Conservation (phyloP, 1,139 yeast genomes). For the Candida dubliniensis region DNA sequence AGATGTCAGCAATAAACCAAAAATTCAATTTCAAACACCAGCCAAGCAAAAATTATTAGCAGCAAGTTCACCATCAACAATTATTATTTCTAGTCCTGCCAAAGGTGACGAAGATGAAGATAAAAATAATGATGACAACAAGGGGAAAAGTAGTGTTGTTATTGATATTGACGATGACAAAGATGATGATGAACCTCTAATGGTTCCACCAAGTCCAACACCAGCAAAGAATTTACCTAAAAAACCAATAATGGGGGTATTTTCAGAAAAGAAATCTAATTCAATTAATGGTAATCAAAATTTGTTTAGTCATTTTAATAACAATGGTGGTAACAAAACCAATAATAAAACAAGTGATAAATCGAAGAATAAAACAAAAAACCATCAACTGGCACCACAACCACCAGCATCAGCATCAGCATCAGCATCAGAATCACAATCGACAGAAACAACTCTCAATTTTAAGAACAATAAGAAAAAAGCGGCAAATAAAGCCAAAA, state of each 20-base stretch:
- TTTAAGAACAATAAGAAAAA: slow-evolving; percentile 2
- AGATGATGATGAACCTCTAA: slow-evolving; percentile 1
- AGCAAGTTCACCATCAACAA: slow-evolving; percentile 36
- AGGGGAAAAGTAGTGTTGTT: background rate
- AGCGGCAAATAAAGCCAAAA: slow-evolving; percentile 27
- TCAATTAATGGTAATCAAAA: background rate
- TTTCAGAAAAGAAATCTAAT: slow-evolving; percentile 29
- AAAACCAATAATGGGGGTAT: slow-evolving; percentile 45
- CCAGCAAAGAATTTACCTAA: slow-evolving; percentile 30
- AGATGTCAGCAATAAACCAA: slow-evolving; percentile 26
- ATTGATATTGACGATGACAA: background rate
- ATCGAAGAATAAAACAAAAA: slow-evolving; percentile 4
- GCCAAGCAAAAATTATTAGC: slow-evolving; percentile 21
- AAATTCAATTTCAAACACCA: slow-evolving; percentile 26
- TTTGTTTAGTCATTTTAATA: background rate
- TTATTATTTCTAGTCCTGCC: slow-evolving; percentile 26
- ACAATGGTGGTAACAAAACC: no score
- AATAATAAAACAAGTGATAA: background rate
- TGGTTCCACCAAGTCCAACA: slow-evolving; percentile 42
- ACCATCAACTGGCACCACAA: no score
- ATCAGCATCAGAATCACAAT: background rate
- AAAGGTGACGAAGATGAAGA: slow-evolving; percentile 13
- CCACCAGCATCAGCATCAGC: background rate
- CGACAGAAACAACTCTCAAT: background rate
- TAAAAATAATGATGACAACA: background rate